Evolutionary conservation across 148 eudicot genomes (phyloP).

Genomic region (Cornus suecica): DNA sequence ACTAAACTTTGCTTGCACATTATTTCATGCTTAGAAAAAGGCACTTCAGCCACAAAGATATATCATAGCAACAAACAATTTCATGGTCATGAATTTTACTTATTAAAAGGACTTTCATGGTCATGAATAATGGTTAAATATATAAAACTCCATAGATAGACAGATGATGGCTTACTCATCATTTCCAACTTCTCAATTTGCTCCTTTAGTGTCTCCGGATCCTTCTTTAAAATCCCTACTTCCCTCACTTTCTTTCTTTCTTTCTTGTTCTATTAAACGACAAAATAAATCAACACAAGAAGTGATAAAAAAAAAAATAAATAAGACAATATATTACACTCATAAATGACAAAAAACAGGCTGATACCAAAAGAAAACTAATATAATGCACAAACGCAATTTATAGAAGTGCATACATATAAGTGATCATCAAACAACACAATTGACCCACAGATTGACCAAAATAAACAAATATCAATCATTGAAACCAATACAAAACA

Average conservation of each 20-base stretch:
- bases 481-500: no score
- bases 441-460: no score
- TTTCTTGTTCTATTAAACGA: conserved; percentile 74
- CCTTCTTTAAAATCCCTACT: conserved; percentile 95
- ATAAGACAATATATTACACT: background rate
- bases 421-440: no score
- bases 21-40: no score
- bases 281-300: background rate
- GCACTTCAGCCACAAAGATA: background rate
- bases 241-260: conserved; percentile 97
- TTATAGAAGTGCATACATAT: no score
- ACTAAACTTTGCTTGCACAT: no score
- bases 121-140: no score
- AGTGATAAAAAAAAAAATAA: background rate
- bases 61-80: background rate
- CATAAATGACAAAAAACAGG: background rate
- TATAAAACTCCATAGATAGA: background rate
- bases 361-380: background rate
- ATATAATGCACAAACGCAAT: no score
- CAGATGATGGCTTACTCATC: conserved; percentile 61
- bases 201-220: conserved; percentile 82
- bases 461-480: no score
- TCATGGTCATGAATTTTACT: no score
- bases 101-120: no score
- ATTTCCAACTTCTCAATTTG: conserved; percentile 85